phyloP scores from a whole-genome alignment of 2,329 filamentous ascomycete species.

The Zopfia rhizophila region DNA sequence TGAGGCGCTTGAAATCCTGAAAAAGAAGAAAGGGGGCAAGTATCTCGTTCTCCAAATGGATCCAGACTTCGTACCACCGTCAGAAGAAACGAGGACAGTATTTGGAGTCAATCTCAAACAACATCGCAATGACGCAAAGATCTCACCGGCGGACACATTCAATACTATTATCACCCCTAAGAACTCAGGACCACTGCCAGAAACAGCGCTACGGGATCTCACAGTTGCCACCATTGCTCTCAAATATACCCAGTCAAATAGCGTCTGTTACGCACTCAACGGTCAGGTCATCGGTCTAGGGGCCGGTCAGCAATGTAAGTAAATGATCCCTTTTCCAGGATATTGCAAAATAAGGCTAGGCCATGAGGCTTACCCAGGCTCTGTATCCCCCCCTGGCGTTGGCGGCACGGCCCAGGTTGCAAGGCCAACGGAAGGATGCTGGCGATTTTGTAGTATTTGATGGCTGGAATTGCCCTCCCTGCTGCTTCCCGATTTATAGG shows the following conservation, averaged over 20 bases:
- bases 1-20: constrained; percentile 88
- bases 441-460: no score
- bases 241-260: constrained; percentile 99
- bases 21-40: constrained; percentile 98
- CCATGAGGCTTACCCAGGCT: no score
- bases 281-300: constrained; percentile 95
- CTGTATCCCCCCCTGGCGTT: no score
- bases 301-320: constrained; percentile 85
- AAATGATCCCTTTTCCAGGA: no score
- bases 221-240: constrained; percentile 96
- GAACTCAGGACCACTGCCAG: constrained; percentile 75
- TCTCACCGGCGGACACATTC: constrained; percentile 84
- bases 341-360: no score
- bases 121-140: constrained; percentile 90
- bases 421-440: no score
- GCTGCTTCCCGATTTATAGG: no score
- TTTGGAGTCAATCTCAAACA: constrained; percentile 91
- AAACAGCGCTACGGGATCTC: constrained; percentile 85
- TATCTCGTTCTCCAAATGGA: constrained; percentile 98
- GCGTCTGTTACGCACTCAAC: constrained; percentile 94
- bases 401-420: no score
- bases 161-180: constrained; percentile 87
- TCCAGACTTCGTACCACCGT: constrained; percentile 79
- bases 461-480: no score
- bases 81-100: constrained; percentile 83